Base-by-base conservation (phyloP, 768 basidiomycete genomes). In the Kwoniella pini region DNA sequence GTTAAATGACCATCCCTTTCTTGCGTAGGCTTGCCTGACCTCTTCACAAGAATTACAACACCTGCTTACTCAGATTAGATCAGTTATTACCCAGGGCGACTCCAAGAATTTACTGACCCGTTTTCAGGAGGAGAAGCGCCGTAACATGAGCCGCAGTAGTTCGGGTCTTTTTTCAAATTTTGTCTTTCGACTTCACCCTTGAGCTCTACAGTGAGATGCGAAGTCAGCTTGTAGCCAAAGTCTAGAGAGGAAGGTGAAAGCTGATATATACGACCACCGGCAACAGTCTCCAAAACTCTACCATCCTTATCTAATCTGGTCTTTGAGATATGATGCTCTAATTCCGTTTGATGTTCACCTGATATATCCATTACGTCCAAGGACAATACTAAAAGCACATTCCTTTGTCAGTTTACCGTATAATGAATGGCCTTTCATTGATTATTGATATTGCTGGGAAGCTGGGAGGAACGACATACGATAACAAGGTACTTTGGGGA, bases 361-460 rank as follows among this genome's bases (percentile, higher is more conserved):
- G 89, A 91, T 60, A 99, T 96, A 74, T 99, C 96, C 90, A 97
- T 94, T 53, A 98, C 86, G 79, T 99, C 96, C 54, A 98, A 80
- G 76, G 91, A 94, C 54, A 99, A 84, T 46, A 99, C 95, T 99
- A 71, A 27, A 10, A 6, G 5, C 5, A 50, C n/a, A 50, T 22
- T 50, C 48, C 48, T 17, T 7, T 28, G 40, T 63, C 63, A 54
- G 57, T 28, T 22, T 50, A 30, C 6, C 12, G n/a, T n/a, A 22
- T 24, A n/a, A 15, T 30, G n/a, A 10, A 42, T 15, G 15, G 15
- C 33, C 33, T 36, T 36, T 9, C 33, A 9, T 7, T 36, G 15
- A 36, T 15, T 7, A 36, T 36, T 9, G 7, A 36, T 36, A 36
- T 9, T 15, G 33, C 33, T 36, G 15, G 33, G 7, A 36, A 36